phyloP scores from a whole-genome alignment of 352 stramenopile genomes.

The Phytophthora chlamydospora region DNA sequence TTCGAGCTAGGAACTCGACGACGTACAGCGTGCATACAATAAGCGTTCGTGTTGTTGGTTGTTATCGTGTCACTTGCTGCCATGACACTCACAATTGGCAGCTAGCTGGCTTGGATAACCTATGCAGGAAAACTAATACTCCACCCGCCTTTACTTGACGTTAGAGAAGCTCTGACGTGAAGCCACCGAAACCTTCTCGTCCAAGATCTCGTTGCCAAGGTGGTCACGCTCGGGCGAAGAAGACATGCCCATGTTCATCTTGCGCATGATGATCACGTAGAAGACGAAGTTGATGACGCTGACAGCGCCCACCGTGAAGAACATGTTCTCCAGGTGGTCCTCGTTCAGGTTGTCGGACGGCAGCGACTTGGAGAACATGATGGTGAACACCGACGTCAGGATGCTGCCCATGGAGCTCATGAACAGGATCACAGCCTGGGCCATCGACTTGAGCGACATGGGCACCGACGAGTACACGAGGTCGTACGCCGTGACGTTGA shows the following conservation, averaged over 20 bases:
- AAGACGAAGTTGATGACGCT: conserved; percentile 58
- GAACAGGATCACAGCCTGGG: conserved; percentile 57
- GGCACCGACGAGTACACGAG: conserved; percentile 60
- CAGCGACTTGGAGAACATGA: conserved; percentile 64
- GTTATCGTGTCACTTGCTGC: neutral
- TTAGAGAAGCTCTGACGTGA: conserved; percentile 17
- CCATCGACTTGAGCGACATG: conserved; percentile 52
- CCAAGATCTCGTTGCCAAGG: conserved; percentile 20
- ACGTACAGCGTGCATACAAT: no score
- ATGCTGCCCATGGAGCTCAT: conserved; percentile 61
- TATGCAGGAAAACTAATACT: conserved; percentile 2
- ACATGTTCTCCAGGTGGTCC: conserved; percentile 72
- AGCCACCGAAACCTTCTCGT: conserved; percentile 22
- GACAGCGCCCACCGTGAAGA: conserved; percentile 55
- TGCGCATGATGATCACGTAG: conserved; percentile 42
- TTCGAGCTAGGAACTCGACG: no score
- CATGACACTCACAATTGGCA: neutral
- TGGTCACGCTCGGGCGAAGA: conserved; percentile 16
- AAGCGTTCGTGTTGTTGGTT: neutral
- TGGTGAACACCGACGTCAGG: conserved; percentile 64
- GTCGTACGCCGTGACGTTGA: conserved; percentile 63
- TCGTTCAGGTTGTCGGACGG: conserved; percentile 61
- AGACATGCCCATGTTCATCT: conserved; percentile 44
- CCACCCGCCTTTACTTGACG: conserved; percentile 12
- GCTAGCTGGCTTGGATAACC: neutral